Base-by-base conservation (phyloP, 768 basidiomycete species). In the Floccularia luteovirens region DNA sequence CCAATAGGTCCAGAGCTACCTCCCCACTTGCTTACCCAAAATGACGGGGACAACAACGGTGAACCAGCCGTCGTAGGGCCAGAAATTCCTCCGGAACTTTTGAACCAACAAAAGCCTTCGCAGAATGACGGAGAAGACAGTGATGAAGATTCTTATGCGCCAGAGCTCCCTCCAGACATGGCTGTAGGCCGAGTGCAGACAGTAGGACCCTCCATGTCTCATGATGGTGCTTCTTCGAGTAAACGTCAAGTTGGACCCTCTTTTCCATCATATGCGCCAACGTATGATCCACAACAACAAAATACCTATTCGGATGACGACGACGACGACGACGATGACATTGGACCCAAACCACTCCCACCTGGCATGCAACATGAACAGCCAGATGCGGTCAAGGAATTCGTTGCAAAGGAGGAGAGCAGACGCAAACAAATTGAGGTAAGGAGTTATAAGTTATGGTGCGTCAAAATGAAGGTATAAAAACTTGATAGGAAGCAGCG, bases 391-490 rank as follows among this genome's bases (percentile, higher is more conserved):
- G 84, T 92, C 3, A 61, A 75, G 34, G 84, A 88, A 57, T 97
- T 97, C 47, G 59, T 90, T 53, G 90, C 89, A 55, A 70, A 76
- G 39, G 93, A 99, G 59, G 86, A 87, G 52, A 75, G 81, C 43
- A 67, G 86, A 46, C 64, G 75, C 41, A 80, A 85, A 50, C 67
- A 78, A 43, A 66, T 79, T 23, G 85, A 90, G 68, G 77, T 73
- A 28, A 28, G 27, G 10, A n/a, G n/a, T 14, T 28, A 28, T 8
- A 8, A 28, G 10, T 28, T 14, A 8, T 28, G 27, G 10, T 14
- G 14, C 14, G 27, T 28, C 27, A 28, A 8, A 8, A 8, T 28
- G 27, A 28, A n/a, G n/a, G n/a, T n/a, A 28, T 28, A 28, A 34
- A 8, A 39, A 21, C 14, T 37, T n/a, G n/a, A 33, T 50, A 85